Conservation (phyloP, 2,329 filamentous ascomycete genomes). For the Aureobasidium namibiae region DNA sequence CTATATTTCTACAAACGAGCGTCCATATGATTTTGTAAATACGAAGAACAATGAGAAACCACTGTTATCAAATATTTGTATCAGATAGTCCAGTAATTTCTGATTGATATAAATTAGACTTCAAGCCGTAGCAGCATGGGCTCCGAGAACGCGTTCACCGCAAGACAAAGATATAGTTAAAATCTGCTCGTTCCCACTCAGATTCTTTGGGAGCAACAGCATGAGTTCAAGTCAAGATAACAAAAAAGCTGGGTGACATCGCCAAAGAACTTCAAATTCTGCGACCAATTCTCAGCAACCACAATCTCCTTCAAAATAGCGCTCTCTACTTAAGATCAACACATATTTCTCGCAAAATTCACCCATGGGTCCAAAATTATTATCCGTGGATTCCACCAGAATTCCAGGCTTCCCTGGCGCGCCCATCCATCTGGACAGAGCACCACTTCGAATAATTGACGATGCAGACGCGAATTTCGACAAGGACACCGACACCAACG, state of each 20-base stretch:
- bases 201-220: no score
- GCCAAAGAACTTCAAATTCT: neutral
- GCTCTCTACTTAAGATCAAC: no score
- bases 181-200: no score
- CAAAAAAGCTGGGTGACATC: neutral
- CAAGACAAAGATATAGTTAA: no score
- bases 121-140: neutral
- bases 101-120: neutral
- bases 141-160: neutral
- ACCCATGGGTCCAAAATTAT: neutral
- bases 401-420: conserved; percentile 2
- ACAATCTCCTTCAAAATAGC: neutral
- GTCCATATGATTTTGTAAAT: neutral
- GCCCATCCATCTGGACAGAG: neutral
- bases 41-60: neutral
- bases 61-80: neutral
- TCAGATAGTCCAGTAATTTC: no score
- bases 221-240: no score
- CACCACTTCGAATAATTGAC: neutral
- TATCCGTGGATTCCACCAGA: neutral
- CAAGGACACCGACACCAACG: neutral
- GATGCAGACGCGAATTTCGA: neutral
- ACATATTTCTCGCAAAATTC: no score
- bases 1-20: neutral
- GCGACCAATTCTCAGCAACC: neutral